Percentiles rank a stretch among this genome's conserved stretches.
Evolutionary conservation across 768 basidiomycete species (phyloP).

Genomic region (Galerina sulciceps): DNA sequence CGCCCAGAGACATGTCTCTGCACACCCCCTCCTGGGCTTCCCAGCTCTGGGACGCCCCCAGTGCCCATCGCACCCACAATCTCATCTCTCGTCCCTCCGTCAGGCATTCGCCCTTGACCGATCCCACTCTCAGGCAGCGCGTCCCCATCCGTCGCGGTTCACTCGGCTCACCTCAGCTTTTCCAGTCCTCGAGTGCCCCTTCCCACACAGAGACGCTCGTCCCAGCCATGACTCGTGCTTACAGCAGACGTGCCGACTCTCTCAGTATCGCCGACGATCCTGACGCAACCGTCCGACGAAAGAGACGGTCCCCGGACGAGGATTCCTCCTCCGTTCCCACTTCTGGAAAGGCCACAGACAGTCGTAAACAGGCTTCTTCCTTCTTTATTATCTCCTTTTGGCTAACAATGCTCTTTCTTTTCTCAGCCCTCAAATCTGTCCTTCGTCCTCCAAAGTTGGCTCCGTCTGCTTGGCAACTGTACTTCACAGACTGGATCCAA

Average conservation of each 20-base stretch:
- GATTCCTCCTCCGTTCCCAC: constrained; percentile 29
- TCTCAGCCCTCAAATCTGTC: constrained; percentile 71
- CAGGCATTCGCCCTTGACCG: constrained; percentile 52
- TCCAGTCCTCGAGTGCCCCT: constrained; percentile 77
- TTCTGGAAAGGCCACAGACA: constrained; percentile 44
- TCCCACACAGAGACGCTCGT: constrained; percentile 51
- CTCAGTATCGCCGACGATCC: constrained; percentile 61
- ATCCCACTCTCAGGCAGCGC: constrained; percentile 41
- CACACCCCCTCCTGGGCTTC: constrained; percentile 68
- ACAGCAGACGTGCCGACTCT: constrained; percentile 72
- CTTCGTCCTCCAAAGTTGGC: constrained; percentile 90
- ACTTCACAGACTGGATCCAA: constrained; percentile 95
- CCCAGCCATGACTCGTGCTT: constrained; percentile 57
- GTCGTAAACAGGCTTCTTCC: constrained; percentile 43
- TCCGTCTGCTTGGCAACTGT: constrained; percentile 95
- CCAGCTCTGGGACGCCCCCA: constrained; percentile 65
- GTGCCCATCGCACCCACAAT: constrained; percentile 48
- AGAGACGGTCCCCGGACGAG: constrained; percentile 48
- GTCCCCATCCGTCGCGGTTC: constrained; percentile 49
- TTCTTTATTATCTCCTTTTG: constrained; percentile 16
- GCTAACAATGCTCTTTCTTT: constrained; percentile 16
- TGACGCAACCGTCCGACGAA: constrained; percentile 76
- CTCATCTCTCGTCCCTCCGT: constrained; percentile 43
- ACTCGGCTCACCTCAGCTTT: constrained; percentile 55
- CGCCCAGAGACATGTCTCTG: constrained; percentile 61